Base-by-base conservation (phyloP, 2,329 filamentous ascomycete species). In the Paraconiothyrium sp. region DNA sequence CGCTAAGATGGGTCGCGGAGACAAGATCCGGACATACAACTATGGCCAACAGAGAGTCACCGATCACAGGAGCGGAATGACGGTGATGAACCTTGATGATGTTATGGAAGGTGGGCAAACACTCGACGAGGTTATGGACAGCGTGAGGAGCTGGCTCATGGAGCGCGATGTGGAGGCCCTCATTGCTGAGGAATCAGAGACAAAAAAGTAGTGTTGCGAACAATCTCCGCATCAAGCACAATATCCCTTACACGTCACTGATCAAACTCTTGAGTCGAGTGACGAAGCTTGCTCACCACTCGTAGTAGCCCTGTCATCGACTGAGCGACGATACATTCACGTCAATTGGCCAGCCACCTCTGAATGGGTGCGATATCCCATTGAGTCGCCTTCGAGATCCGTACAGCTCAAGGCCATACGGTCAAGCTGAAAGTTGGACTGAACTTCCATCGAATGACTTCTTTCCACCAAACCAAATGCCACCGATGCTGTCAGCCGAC, bases 21-120 rank as follows among this genome's bases (percentile, higher is more conserved):
- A 98, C 81, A 99, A 99, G 83, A 90, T 99, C 61, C 85, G 94
- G 63, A 97, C 94, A 0, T 97, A 97, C 79, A 97, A 97, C 77
- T 91, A 84, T 78, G 83, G 84, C 4, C 89, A 92, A 78, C 89
- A 93, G 78, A 85, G 94, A 47, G 94, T 95, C 67, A 97, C 94
- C 1, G 94, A 97, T 73, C 94, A 97, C 79, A 85, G 94, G 44
- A 92, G 90, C 70, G 92, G 91, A 0, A 77, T 91, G 43, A 94
- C 94, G 59, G 85, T 93, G 14, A 89, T 94, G 75, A 92, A 94
- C 74, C 80, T 97, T 63, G 89, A 92, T 54, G 87, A 91, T 72
- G 90, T 97, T n/a, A 83, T 97, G 57, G 86, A 85, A 51, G 94
- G 94, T 4, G 89, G 88, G 13, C 88, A 91, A 60, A 87, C 84